Base-by-base conservation (phyloP, 495 filamentous ascomycete genomes). In the Corynascus novoguineensis region DNA sequence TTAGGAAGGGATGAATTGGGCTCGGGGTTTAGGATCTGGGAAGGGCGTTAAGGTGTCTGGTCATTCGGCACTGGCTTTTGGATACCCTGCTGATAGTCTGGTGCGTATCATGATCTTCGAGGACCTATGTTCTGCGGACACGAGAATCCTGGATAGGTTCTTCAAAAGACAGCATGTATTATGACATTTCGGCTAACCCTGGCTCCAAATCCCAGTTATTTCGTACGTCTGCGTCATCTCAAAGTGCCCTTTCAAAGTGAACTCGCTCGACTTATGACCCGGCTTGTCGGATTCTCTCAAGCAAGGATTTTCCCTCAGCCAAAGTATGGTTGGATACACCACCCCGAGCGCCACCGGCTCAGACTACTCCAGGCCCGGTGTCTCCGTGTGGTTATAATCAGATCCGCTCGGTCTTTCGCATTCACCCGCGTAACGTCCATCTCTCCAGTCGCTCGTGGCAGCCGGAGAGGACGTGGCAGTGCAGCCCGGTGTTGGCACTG, bases 261-360 rank as follows among this genome's bases (percentile, higher is more conserved):
- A 25, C 6, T 44, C 5, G 27, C n/a, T 11, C n/a, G n/a, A n/a
- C 2, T 37, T 21, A 24, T 5, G 10, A 17, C 24, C 14, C 14
- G 7, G 27, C n/a, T n/a, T n/a, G n/a, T n/a, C n/a, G n/a, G n/a
- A n/a, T 10, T 31, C 29, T 31, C 29, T 10, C 29, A 10, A 31
- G 5, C 29, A 31, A 31, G 10, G 29, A n/a, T n/a, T n/a, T n/a
- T n/a, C n/a, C n/a, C 15, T 54, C 11, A 44, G 5, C n/a, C 4
- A n/a, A 29, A 24, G 17, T 60, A 34, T 4, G 61, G 48, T 35
- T 57, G 53, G 0, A 37, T 58, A 60, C 19, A 51, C 15, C 28
- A 35, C 9, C 0, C 61, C 57, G 12, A 46, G 35, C 22, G 55
- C 7, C 24, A 27, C 31, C 53, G 60, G 22, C 37, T 17, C 54